Evolutionary conservation across 352 stramenopile species (phyloP).

Genomic region (Pythium dissotocum): DNA sequence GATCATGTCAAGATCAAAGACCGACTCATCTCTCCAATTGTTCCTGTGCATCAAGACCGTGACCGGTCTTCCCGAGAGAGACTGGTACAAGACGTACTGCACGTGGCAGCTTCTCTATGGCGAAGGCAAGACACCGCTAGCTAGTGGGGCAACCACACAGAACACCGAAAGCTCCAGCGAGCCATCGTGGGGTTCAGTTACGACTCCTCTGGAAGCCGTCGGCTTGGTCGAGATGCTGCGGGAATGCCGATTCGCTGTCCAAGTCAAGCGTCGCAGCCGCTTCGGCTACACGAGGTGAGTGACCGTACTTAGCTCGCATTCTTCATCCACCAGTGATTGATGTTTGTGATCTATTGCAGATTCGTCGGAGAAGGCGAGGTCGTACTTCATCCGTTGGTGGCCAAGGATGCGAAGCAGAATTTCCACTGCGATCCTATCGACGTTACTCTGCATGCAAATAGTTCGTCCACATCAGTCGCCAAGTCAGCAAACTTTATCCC

Average conservation of each 20-base stretch:
- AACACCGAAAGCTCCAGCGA: background rate
- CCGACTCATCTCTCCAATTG: no score
- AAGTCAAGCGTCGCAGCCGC: constrained; percentile 1
- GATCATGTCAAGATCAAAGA: no score
- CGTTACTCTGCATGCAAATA: background rate
- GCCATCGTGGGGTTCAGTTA: background rate
- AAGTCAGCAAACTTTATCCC: no score
- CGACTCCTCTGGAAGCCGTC: background rate
- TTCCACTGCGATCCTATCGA: constrained; percentile 1
- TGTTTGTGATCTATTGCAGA: background rate
- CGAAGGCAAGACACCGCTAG: no score
- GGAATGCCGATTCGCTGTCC: background rate
- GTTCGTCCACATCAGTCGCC: no score
- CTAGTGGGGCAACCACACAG: background rate
- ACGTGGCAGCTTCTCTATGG: no score
- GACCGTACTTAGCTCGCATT: no score
- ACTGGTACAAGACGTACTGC: no score
- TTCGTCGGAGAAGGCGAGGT: constrained; percentile 6
- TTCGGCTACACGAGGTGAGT: background rate
- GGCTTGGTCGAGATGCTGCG: background rate
- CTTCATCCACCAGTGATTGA: background rate
- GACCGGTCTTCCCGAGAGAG: no score
- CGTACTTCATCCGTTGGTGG: background rate
- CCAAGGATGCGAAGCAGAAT: background rate
- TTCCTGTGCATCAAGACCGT: no score